phyloP scores from a whole-genome alignment of 2,329 filamentous ascomycete species.

The Graphilbum fragrans region DNA sequence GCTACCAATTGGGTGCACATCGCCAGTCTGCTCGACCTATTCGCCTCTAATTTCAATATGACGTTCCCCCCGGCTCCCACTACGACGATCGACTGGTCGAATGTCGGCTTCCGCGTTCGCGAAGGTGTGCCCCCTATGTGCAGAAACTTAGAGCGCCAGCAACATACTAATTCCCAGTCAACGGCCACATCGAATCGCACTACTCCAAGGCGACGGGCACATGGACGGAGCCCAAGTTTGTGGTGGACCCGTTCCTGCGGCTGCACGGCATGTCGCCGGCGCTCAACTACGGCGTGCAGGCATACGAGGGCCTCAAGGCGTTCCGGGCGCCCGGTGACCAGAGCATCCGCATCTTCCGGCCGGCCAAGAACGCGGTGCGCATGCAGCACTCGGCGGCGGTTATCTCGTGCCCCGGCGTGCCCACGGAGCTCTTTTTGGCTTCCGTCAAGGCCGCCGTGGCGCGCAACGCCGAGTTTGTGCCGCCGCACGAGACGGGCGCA shows the following conservation, averaged over 20 bases:
- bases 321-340: slow-evolving; percentile 65
- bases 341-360: slow-evolving; percentile 76
- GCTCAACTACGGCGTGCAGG: slow-evolving; percentile 95
- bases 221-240: slow-evolving; percentile 71
- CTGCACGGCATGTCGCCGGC: slow-evolving; percentile 93
- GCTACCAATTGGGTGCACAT: too few relatives aligned
- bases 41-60: too few relatives aligned
- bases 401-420: slow-evolving; percentile 72
- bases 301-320: slow-evolving; percentile 96
- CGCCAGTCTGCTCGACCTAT: too few relatives aligned
- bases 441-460: slow-evolving; percentile 72
- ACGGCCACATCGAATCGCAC: slow-evolving; percentile 84
- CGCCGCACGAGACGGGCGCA: slow-evolving; percentile 76
- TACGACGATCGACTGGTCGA: slow-evolving; percentile 81
- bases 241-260: slow-evolving; percentile 71
- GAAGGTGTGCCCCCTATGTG: slow-evolving; percentile 68
- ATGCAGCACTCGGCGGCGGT: slow-evolving; percentile 76
- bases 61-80: slow-evolving; percentile 73
- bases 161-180: slow-evolving; percentile 43
- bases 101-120: slow-evolving; percentile 84
- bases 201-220: slow-evolving; percentile 62
- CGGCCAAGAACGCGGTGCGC: slow-evolving; percentile 69
- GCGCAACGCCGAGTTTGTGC: slow-evolving; percentile 82
- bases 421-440: slow-evolving; percentile 61
- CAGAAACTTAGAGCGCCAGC: background rate